Evolutionary conservation across 345 rosid genomes (phyloP), one percentile per base, ranked within the genome.

Genomic region (Kandelia obovata): DNA sequence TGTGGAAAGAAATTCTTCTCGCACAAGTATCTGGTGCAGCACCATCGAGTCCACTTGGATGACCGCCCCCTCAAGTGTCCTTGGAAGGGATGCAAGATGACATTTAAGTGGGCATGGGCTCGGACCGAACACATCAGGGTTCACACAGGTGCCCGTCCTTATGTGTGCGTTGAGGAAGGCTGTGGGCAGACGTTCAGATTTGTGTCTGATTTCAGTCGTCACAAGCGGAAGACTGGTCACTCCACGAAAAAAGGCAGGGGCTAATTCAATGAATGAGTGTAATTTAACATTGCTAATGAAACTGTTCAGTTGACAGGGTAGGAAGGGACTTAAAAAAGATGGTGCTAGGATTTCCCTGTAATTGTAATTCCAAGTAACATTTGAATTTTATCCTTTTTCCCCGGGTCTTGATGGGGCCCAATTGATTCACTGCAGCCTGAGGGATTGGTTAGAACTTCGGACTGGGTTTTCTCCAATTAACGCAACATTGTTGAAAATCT

Each of bases 61-160:
- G 99, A 92, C 30, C 92, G 99, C 31, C 98, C 99, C n/a, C 89
- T 95, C 25, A 92, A 95, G 81, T 95, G 99, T 73, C 99, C 99
- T 0, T 95, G 99, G 99, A 95, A 89, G 64, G 96, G 99, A 37
- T 95, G 99, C 78, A 89, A 88, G 82, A 92, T 92, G 98, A 77
- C 96, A 27, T 95, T 95, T 80, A 95, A 95, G 81, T 95, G 98
- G 98, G 96, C 98, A 23, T 95, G 99, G 99, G 96, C 99, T 9
- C 75, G 98, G 31, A 95, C 99, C 0, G 98, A 95, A 73, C 99
- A 95, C 74, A 81, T 90, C 6, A 82, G 99, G 83, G 99, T 92
- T 73, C 99, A 95, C 88, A 95, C 99, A 11, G 99, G 99, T 27
- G 99, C 79, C 23, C 92, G 98, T 20, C 99, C 99, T 46, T 95